Percentiles rank a stretch among this genome's conserved stretches.
Evolutionary conservation across 2,329 filamentous ascomycete species (phyloP).

Genomic region (Eutypella sp.): DNA sequence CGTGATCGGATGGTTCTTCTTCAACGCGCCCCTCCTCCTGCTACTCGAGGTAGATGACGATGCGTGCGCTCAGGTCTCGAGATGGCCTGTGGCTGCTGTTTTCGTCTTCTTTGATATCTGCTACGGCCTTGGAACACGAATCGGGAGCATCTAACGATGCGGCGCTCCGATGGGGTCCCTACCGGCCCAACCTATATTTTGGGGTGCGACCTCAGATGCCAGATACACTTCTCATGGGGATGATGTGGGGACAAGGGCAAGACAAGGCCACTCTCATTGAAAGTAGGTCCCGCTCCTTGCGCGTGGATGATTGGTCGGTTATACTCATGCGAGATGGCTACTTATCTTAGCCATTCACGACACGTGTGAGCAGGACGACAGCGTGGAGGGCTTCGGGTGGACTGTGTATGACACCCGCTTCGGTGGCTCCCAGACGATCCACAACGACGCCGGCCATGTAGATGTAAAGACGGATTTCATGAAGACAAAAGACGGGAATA

Average conservation of each 20-base stretch:
- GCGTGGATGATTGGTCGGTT: background rate
- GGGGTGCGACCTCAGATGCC: conserved; percentile 75
- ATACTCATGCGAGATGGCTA: background rate
- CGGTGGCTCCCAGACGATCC: conserved; percentile 61
- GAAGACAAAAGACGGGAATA: conserved; percentile 60
- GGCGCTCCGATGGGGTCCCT: conserved; percentile 69
- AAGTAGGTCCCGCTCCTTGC: background rate
- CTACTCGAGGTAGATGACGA: too few species aligned
- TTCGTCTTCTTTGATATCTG: too few species aligned
- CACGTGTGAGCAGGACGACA: conserved; percentile 66
- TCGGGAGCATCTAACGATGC: background rate
- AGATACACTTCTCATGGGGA: conserved; percentile 71
- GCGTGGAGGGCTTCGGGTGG: conserved; percentile 67
- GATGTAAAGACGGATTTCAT: conserved; percentile 68
- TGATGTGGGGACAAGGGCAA: conserved; percentile 71
- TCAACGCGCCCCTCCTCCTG: too few species aligned
- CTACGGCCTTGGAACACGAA: background rate
- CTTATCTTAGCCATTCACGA: conserved; percentile 60
- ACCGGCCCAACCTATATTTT: conserved; percentile 87
- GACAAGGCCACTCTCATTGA: background rate
- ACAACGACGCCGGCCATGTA: conserved; percentile 59
- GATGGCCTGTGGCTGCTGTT: too few species aligned
- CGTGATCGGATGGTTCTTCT: too few species aligned
- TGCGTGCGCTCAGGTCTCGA: too few species aligned
- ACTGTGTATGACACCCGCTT: conserved; percentile 63